Evolutionary conservation across 345 rosid species (phyloP).

Genomic region (Cochlearia excelsa): DNA sequence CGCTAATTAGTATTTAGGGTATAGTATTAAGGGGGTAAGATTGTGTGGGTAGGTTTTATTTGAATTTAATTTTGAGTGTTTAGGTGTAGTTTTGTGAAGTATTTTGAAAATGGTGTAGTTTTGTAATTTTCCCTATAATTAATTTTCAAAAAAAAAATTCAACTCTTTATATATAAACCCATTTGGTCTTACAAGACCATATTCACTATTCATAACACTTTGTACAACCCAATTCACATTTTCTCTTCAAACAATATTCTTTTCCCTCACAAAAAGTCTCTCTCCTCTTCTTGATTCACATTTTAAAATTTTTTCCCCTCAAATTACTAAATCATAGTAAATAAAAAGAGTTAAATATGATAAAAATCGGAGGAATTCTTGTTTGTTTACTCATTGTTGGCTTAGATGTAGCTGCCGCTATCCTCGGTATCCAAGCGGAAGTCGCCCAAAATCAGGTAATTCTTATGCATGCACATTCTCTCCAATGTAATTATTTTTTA

Average conservation of each 20-base stretch:
- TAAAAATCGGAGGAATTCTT: conserved; percentile 56
- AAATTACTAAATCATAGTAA: conserved; percentile 8
- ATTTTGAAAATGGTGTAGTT: not conserved
- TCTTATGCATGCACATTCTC: not conserved
- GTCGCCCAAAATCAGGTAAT: conserved; percentile 71
- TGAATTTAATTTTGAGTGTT: no score
- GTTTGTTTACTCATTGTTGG: conserved; percentile 73
- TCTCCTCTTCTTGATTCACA: conserved; percentile 23
- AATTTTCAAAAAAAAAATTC: conserved; percentile 12
- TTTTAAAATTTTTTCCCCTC: not conserved
- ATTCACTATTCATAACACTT: conserved; percentile 24
- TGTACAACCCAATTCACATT: conserved; percentile 12
- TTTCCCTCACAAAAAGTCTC: conserved; percentile 11
- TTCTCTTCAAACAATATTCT: conserved; percentile 17
- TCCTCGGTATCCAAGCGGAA: conserved; percentile 92
- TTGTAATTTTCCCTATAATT: conserved; percentile 5
- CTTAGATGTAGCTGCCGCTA: conserved; percentile 77
- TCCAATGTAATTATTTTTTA: not conserved
- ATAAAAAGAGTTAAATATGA: conserved; percentile 41
- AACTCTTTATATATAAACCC: conserved; percentile 12
- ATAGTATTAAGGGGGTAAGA: no score
- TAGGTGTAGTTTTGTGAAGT: no score
- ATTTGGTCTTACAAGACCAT: conserved; percentile 13
- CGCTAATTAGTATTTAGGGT: no score
- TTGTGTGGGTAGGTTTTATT: no score